phyloP scores from a whole-genome alignment of 1,284 basidiomycete species.

The Neonothopanus nambi region DNA sequence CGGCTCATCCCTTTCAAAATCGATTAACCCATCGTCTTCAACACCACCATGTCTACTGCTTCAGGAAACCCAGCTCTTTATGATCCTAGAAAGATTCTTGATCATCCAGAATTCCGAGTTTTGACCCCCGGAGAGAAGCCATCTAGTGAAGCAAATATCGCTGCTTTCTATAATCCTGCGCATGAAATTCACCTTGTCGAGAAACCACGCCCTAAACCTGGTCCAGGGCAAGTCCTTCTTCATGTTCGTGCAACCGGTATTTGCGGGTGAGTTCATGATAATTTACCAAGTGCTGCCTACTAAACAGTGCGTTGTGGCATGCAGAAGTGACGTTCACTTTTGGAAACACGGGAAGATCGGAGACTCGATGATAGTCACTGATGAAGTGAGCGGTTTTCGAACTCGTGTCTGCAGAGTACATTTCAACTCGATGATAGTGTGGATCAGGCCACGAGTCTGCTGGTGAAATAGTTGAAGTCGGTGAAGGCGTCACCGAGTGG shows the following conservation, averaged over 20 bases:
- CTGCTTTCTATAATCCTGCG: slow-evolving; percentile 59
- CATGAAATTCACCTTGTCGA: slow-evolving; percentile 63
- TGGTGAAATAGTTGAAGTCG: slow-evolving; percentile 60
- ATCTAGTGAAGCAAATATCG: slow-evolving; percentile 47
- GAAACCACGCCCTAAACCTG: slow-evolving; percentile 56
- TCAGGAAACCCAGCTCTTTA: slow-evolving; percentile 45
- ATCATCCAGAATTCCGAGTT: slow-evolving; percentile 52
- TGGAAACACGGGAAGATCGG: slow-evolving; percentile 67
- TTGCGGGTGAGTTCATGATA: slow-evolving; percentile 47
- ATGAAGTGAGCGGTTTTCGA: slow-evolving; percentile 41
- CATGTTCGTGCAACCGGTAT: slow-evolving; percentile 67
- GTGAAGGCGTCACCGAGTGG: slow-evolving; percentile 63
- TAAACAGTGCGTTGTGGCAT: not conserved
- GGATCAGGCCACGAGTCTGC: slow-evolving; percentile 68
- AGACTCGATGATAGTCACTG: slow-evolving; percentile 65
- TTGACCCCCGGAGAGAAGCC: slow-evolving; percentile 48
- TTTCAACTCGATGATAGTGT: slow-evolving; percentile 37
- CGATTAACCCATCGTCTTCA: no score
- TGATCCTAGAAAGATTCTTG: slow-evolving; percentile 51
- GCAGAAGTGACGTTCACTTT: slow-evolving; percentile 63
- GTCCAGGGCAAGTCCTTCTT: slow-evolving; percentile 59
- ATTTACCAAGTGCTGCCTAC: not conserved
- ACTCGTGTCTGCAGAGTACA: not conserved
- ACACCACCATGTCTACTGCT: slow-evolving; percentile 10
- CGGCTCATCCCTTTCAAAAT: no score